Base-by-base conservation (phyloP, 2,329 filamentous ascomycete genomes). In the Paecilomyces fulvus region DNA sequence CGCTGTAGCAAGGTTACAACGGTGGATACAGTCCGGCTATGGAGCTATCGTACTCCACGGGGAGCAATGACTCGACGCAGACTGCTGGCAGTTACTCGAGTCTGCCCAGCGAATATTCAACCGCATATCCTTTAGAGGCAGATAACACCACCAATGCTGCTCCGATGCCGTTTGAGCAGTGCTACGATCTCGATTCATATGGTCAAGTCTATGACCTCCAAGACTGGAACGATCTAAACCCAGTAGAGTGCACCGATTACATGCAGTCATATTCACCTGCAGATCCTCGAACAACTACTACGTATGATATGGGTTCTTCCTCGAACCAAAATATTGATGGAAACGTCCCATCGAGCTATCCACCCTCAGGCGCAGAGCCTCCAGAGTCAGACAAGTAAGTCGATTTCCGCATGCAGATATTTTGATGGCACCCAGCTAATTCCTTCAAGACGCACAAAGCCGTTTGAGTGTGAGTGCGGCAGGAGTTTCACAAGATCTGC, bases 401-500 rank as follows among this genome's bases (percentile, higher is more conserved):
- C 20, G 1, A 4, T 49, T 23, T 7, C 48, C 1, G 10, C 10
- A 23, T 21, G 20, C 21, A 17, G 12, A 23, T 25, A 12, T 49
- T 23, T 12, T 14, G 10, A 14, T 11, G 21, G 4, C 3, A 43
- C 12, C 1, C 6, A 23, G 20, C 21, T 23, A 6, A 49, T 52
- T 12, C 12, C 12, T 30, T 10, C 8, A 48, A 72, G 70, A 55
- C 63, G 64, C 8, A 52, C 58, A 30, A 70, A 70, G 56, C 66
- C 67, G 11, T 73, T 68, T 28, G 57, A 58, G 5, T 73, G 71
- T 61, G 61, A 65, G n/a, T 73, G 70, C 56, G 63, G 65, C 30
- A 70, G 73, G 67, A 65, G 64, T 37, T 79, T 79, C 65, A 73
- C 71, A 14, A 76, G 78, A 50, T 69, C 72, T 49, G 77, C 77